These are phyloP conservation scores for Arthrobotrys sphaeroides DNA, from an alignment of 2,329 filamentous ascomycete genomes.

Conservation along the genomic window DNA sequence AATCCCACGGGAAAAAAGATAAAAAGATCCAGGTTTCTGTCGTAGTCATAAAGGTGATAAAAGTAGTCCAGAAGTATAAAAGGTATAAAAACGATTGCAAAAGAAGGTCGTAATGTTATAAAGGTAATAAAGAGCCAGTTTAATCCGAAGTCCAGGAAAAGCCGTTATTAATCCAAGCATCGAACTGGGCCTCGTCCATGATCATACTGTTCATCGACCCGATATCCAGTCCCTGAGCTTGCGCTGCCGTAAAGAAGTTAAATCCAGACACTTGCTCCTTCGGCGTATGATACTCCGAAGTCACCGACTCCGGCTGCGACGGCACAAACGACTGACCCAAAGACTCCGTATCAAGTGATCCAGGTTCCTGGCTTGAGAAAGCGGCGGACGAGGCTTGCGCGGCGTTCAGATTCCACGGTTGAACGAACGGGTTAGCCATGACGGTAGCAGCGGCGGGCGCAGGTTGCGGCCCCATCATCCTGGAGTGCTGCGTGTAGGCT, in stretches of 20 bases:
- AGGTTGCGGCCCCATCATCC: constrained; percentile 7
- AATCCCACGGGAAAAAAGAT: constrained; percentile 22
- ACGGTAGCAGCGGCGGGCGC: background rate
- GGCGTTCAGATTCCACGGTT: constrained; percentile 23
- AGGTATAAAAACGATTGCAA: background rate
- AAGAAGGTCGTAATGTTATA: background rate
- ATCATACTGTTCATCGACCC: constrained; percentile 18
- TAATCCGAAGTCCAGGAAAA: constrained; percentile 4
- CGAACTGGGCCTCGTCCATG: constrained; percentile 27
- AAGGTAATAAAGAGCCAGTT: background rate
- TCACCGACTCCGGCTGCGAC: constrained; percentile 17
- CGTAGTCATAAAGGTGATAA: constrained; percentile 15
- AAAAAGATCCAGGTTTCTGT: constrained; percentile 35
- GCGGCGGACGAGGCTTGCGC: background rate
- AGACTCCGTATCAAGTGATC: constrained; percentile 2
- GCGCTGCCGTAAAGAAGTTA: constrained; percentile 1
- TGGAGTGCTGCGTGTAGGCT: constrained; percentile 8
- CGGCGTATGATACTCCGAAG: constrained; percentile 40
- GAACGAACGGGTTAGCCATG: background rate
- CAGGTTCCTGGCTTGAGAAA: constrained; percentile 27
- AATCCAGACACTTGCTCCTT: constrained; percentile 33
- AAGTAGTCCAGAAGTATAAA: background rate
- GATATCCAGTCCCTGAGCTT: constrained; percentile 27
- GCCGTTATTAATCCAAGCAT: constrained; percentile 28
- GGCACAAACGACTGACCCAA: constrained; percentile 11